phyloP scores from a whole-genome alignment of 176 grass and related monocot genomes.

The Carex littledalei region DNA sequence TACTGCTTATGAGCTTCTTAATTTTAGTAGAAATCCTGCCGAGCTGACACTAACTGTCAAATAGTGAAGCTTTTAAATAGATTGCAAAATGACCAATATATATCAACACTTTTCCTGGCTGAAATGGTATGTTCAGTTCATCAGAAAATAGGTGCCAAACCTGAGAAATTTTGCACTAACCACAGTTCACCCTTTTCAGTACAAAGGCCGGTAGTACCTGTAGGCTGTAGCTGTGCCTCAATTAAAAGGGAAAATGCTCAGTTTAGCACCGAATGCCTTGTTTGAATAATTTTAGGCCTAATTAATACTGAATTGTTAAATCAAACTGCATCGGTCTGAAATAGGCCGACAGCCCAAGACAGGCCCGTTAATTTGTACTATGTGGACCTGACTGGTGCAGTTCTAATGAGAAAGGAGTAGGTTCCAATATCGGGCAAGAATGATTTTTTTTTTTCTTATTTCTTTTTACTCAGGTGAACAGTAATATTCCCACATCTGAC shows the following conservation, averaged over 20 bases:
- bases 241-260: neutral
- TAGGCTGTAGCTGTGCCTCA: neutral
- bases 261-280: neutral
- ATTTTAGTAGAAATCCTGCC: neutral
- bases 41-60: neutral
- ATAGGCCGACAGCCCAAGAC: neutral
- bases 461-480: neutral
- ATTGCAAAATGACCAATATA: neutral
- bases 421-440: neutral
- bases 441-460: neutral
- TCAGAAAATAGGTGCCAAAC: neutral
- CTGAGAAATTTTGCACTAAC: neutral
- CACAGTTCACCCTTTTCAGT: neutral
- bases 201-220: neutral
- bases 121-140: neutral
- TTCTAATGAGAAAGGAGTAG: no score
- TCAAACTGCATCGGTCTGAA: neutral
- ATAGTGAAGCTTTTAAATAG: neutral
- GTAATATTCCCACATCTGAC: neutral
- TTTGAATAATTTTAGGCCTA: neutral
- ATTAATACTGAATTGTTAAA: neutral
- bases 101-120: neutral
- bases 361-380: neutral
- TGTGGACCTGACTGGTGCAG: neutral
- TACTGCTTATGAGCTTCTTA: neutral